These are phyloP conservation scores for Mallotus repandus DNA, from an alignment of 441 rosid genomes.

Conservation along the genomic window DNA sequence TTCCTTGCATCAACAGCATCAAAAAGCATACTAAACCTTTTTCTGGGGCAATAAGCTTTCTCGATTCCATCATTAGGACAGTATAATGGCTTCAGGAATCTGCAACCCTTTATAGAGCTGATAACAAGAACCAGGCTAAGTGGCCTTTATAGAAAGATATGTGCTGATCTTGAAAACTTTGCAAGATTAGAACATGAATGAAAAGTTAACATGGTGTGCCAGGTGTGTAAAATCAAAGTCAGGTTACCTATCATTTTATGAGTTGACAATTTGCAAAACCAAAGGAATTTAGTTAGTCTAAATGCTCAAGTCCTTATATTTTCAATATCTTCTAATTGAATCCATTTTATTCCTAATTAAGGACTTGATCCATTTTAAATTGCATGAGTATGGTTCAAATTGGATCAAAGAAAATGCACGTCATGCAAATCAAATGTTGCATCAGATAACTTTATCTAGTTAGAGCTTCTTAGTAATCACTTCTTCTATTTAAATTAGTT, in stretches of 20 bases:
- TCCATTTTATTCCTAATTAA: not conserved
- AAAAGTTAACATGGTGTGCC: not conserved
- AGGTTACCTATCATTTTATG: not conserved
- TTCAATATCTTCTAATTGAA: not conserved
- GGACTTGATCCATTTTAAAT: not conserved
- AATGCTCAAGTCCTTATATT: not conserved
- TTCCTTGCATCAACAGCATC: not conserved
- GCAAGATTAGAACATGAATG: no score
- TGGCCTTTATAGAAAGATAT: not conserved
- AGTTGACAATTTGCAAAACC: not conserved
- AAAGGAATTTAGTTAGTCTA: not conserved
- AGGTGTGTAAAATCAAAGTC: not conserved
- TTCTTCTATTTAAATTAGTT: not conserved
- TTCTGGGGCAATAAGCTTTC: not conserved
- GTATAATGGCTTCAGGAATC: not conserved
- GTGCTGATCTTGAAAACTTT: not conserved
- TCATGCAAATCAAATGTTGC: not conserved
- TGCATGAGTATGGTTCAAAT: not conserved
- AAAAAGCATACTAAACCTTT: no score
- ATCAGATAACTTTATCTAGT: not conserved
- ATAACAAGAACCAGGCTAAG: not conserved
- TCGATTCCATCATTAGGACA: not conserved
- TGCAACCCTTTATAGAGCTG: no score
- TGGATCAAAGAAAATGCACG: not conserved
- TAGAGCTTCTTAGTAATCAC: not conserved